These are phyloP conservation scores for Colletotrichum navitas DNA, from an alignment of 2,329 filamentous ascomycete genomes.

Conservation along the genomic window DNA sequence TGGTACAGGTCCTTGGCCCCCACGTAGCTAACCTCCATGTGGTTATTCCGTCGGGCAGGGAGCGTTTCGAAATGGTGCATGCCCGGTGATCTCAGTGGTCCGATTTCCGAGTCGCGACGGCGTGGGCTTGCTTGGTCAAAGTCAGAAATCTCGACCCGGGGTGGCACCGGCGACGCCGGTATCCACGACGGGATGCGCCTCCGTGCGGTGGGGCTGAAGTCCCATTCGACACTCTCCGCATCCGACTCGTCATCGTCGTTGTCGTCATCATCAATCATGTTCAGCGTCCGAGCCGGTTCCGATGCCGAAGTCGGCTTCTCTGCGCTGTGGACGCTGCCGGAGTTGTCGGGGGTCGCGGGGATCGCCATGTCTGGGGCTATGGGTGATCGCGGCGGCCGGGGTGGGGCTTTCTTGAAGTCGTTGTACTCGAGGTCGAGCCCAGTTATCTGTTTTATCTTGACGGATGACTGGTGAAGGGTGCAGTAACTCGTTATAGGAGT, in stretches of 20 bases:
- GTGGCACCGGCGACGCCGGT: constrained; percentile 38
- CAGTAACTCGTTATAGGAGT: constrained; percentile 33
- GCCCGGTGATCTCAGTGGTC: constrained; percentile 33
- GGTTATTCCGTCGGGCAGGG: constrained; percentile 39
- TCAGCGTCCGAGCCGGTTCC: constrained; percentile 38
- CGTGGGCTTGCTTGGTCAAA: constrained; percentile 35
- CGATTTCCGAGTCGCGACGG: constrained; percentile 40
- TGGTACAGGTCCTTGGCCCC: constrained; percentile 46
- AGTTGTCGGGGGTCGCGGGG: constrained; percentile 17
- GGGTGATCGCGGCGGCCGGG: constrained; percentile 13
- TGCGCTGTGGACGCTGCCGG: constrained; percentile 20
- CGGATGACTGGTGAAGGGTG: constrained; percentile 50
- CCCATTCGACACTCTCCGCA: constrained; percentile 32
- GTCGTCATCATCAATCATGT: constrained; percentile 31
- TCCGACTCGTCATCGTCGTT: constrained; percentile 38
- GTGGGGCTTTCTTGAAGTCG: constrained; percentile 2
- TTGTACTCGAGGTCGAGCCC: constrained; percentile 53
- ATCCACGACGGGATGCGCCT: constrained; percentile 35
- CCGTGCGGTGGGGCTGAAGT: constrained; percentile 33
- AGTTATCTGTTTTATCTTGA: constrained; percentile 58
- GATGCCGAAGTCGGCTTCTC: constrained; percentile 9
- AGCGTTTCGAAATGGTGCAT: constrained; percentile 44
- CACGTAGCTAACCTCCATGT: constrained; percentile 40
- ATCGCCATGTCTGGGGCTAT: not conserved
- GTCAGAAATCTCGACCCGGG: constrained; percentile 29